phyloP scores from a whole-genome alignment of 1,284 basidiomycete genomes.

The Ceratobasidium sp. region DNA sequence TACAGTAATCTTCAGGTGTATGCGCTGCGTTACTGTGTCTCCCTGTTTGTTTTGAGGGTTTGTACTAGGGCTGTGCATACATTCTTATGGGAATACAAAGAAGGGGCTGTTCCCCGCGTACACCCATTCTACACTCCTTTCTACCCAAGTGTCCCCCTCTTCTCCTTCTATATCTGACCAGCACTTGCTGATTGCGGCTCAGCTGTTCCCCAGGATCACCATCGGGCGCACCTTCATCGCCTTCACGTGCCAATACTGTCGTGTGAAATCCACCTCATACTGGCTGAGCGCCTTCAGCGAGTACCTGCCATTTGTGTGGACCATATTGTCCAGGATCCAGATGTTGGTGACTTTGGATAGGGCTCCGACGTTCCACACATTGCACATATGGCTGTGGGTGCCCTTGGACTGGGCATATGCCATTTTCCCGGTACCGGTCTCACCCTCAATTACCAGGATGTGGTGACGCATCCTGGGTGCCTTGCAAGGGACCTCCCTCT shows the following conservation, averaged over 20 bases:
- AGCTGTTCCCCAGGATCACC: not conserved
- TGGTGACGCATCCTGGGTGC: not conserved
- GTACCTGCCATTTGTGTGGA: not conserved
- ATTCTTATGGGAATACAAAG: no score
- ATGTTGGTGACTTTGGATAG: not conserved
- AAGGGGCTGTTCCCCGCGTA: no score
- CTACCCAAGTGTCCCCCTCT: no score
- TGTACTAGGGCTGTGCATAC: no score
- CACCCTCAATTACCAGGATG: constrained; percentile 1
- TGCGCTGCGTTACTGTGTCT: no score
- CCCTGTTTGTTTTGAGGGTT: no score
- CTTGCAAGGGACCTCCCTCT: not conserved
- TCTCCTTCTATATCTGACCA: no score
- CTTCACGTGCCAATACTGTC: no score
- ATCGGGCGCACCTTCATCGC: not conserved
- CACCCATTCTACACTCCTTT: no score
- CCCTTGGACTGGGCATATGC: not conserved
- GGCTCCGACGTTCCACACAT: not conserved
- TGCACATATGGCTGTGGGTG: not conserved
- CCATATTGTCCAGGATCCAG: not conserved
- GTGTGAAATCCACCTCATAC: not conserved
- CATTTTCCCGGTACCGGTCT: not conserved
- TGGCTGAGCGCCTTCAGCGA: not conserved
- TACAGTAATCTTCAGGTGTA: no score
- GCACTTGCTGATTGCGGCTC: no score